Percentiles rank a stretch among this genome's conserved stretches.
These are phyloP conservation scores for Spathaspora hagerdaliae DNA, from an alignment of 805 yeast genomes.

Conservation along the genomic window DNA sequence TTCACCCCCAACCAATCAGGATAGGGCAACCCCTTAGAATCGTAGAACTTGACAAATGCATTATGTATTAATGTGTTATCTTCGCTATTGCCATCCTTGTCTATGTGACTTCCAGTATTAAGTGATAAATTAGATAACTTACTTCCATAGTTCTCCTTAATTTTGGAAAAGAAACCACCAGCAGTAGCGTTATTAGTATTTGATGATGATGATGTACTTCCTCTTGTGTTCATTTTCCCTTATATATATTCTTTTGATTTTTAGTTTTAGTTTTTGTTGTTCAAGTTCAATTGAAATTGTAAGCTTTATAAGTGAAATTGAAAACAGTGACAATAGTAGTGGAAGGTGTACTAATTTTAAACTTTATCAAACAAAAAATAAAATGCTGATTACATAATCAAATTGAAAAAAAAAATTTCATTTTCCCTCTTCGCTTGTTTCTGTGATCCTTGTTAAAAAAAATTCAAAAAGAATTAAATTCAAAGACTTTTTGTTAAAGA, in stretches of 20 bases:
- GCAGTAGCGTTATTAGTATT: not conserved
- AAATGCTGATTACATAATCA: not conserved
- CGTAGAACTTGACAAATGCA: conserved; percentile 39
- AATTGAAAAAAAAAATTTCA: not conserved
- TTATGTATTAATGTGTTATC: conserved; percentile 40
- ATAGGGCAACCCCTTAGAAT: conserved; percentile 25
- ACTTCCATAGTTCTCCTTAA: conserved; percentile 33
- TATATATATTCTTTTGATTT: no score
- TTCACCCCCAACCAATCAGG: conserved; percentile 43
- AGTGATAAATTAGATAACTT: conserved; percentile 35
- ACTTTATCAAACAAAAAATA: no score
- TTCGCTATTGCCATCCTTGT: conserved; percentile 35
- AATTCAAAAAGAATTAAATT: no score
- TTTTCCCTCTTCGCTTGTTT: no score
- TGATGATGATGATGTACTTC: not conserved
- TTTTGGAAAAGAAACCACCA: conserved; percentile 25
- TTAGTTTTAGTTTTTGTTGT: no score
- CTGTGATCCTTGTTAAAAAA: no score
- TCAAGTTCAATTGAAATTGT: no score
- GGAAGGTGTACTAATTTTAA: not conserved
- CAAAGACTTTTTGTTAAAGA: no score
- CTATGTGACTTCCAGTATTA: conserved; percentile 20
- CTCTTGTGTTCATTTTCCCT: no score
- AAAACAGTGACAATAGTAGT: no score
- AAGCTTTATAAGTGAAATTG: no score